Base-by-base conservation (phyloP, 2,329 filamentous ascomycete species). In the Aureobasidium sp. region DNA sequence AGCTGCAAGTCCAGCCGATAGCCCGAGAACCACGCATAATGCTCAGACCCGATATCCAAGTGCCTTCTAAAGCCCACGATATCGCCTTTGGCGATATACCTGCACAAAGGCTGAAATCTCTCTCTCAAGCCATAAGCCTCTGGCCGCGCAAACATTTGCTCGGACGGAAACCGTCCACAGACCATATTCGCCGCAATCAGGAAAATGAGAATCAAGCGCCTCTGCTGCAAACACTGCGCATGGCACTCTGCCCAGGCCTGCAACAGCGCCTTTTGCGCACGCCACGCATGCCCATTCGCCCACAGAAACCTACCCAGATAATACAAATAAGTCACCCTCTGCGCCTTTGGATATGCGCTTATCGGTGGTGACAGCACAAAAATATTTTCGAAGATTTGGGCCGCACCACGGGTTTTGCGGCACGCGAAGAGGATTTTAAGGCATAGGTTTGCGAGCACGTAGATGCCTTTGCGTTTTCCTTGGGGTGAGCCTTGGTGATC, bases 221-320 rank as follows among this genome's bases (percentile, higher is more conserved):
- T 85, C 72, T 97, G 93, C 42, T 83, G 84, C 27, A 78, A 65
- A 48, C 77, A 80, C 61, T 76, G 73, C 1, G 69, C 63, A 15
- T 85, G 83, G 66, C 90, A 89, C 73, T 95, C 87, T 56, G 87
- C 77, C 74, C 96, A 97, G 2, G 93, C 90, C 29, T 87, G 82
- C 69, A 95, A 84, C 7, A 97, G 79, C 39, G 88, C 90, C 53
- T 85, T 79, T 58, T 87, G 84, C 0, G 92, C 91, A 29, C 89
- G 86, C 65, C 84, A 85, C 74, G 91, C 96, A 71, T 96, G 87
- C 67, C 86, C 88, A 73, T 90, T 92, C 65, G 89, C 86, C 72
- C 96, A 91, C 70, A 92, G 86, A 75, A 93, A 97, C 63, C 91
- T 87, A 20, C 93, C 93, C 6, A 97, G 86, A 72, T 96, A 96